Evolutionary conservation across 306 rosid species (phyloP), one percentile per base, ranked within the genome.

Genomic region (Citrullus colocynthis): DNA sequence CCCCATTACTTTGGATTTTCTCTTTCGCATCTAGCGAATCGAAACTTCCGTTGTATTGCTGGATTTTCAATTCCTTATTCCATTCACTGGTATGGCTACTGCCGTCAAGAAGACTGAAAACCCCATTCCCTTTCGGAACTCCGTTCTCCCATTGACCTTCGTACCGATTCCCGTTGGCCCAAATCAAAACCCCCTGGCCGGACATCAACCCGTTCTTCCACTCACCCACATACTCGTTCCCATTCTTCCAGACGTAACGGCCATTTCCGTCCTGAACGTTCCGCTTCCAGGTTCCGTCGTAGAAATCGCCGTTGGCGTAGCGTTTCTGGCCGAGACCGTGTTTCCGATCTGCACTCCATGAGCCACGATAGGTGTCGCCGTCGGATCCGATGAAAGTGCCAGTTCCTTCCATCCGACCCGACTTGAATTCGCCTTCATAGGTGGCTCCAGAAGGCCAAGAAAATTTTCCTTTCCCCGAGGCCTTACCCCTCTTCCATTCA

Each of bases 391-490:
- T 89, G 61, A 88, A 96, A 0, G 91, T 89, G 0, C 99, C 99
- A 5, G 77, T 82, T 2, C 99, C 99, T 56, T 89, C 99, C 91
- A 96, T 96, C 48, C 97, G 84, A 75, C 99, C 99, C 54, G 89
- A 90, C 84, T 91, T 96, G 84, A 96, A 92, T n/a, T 89, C 94
- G 0, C 99, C 99, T 80, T 91, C 91, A 83, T 92, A 91, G 4
- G 97, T 89, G 0, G 99, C 98, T 0, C 99, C 98, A 0, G 97
- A 89, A 21, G 99, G 97, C 99, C 98, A 96, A 1, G 98, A 96
- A 87, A 96, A 91, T 44, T 84, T 93, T 0, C 99, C 99, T 41
- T 88, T 96, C 0, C 97, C 98, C 2, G 92, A 91, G 62, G 97
- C 98, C 48, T 96, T 96, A 1, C 99, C 99, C 54, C 85, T 80